Evolutionary conservation across 768 basidiomycete genomes (phyloP).

Genomic region (Lactarius sp.): DNA sequence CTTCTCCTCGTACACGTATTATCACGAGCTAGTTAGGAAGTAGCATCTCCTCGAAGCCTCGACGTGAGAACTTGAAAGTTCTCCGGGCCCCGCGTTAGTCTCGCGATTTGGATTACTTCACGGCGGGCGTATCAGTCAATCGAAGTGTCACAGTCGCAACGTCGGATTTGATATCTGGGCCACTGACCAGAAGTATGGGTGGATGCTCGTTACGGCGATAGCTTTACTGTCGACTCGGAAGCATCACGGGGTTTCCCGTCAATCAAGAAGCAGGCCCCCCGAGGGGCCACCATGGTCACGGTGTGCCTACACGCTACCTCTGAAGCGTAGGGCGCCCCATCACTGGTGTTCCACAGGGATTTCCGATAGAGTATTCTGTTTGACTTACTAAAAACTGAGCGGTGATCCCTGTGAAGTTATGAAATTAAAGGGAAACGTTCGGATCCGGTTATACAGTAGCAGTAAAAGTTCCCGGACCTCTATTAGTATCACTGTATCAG

Average conservation of each 20-base stretch:
- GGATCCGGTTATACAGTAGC: not conserved
- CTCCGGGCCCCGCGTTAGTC: no score
- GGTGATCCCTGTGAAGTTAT: not conserved
- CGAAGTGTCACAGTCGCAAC: not conserved
- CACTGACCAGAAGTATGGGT: not conserved
- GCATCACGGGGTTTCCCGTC: no score
- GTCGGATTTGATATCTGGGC: not conserved
- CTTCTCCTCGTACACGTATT: no score
- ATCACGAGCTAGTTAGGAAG: no score
- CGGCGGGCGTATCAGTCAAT: not conserved
- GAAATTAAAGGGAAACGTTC: not conserved
- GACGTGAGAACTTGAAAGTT: no score
- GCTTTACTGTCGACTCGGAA: not conserved
- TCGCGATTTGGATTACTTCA: not conserved
- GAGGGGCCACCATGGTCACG: not conserved
- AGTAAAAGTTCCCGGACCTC: not conserved
- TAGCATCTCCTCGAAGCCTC: no score
- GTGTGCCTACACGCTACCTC: not conserved
- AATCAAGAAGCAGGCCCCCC: no score
- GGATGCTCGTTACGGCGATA: not conserved
- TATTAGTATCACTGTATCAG: no score
- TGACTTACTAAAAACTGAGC: not conserved
- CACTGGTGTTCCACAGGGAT: not conserved
- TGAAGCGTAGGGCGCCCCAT: not conserved
- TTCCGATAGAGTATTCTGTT: not conserved